These are phyloP conservation scores for Orbilia oligospora DNA, from an alignment of 2,329 filamentous ascomycete genomes.

Conservation along the genomic window DNA sequence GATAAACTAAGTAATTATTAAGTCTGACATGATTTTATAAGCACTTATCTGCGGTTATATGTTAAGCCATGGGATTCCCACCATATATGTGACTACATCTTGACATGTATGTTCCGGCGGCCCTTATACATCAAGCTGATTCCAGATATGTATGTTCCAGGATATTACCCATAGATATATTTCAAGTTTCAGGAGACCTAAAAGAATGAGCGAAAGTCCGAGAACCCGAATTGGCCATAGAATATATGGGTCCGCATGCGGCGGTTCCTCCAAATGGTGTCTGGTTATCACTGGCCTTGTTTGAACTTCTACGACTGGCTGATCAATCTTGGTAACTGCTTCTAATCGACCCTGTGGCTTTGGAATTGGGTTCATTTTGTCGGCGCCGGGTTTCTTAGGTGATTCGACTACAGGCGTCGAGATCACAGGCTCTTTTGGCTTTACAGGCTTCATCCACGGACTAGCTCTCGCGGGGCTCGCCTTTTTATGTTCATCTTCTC, in stretches of 20 bases:
- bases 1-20: too few relatives aligned
- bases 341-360: neutral
- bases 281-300: neutral
- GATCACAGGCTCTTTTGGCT: neutral
- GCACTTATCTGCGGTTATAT: neutral
- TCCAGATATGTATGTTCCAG: conserved; percentile 2
- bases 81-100: neutral
- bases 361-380: neutral
- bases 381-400: neutral
- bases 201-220: conserved; percentile 31
- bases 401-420: neutral
- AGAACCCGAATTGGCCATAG: conserved; percentile 30
- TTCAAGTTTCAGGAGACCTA: conserved; percentile 36
- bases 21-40: too few relatives aligned
- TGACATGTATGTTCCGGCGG: neutral
- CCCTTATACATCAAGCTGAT: neutral
- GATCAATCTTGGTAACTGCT: neutral
- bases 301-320: neutral
- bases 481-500: conserved; percentile 27
- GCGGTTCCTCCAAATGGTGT: neutral
- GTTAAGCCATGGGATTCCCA: neutral
- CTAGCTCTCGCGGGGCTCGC: neutral
- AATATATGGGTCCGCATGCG: conserved; percentile 2
- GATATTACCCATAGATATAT: conserved; percentile 42
- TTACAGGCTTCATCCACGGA: neutral